Percentiles rank a stretch among this genome's conserved stretches.
Conservation (phyloP, 2,329 filamentous ascomycete species). For the Aureobasidium sp. region DNA sequence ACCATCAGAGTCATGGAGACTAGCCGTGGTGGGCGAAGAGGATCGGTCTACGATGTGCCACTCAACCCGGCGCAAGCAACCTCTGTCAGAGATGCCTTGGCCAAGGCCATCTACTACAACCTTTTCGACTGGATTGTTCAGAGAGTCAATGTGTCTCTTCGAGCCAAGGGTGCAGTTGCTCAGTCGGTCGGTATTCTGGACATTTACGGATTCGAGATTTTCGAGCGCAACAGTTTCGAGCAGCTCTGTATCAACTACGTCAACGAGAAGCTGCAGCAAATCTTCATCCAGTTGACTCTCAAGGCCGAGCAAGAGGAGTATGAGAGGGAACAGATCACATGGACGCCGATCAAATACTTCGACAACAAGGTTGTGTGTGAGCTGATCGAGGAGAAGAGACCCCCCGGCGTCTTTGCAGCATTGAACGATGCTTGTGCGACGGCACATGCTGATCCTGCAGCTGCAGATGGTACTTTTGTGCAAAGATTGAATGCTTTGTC, state of each 20-base stretch:
- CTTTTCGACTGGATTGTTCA: constrained; percentile 98
- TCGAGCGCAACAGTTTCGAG: constrained; percentile 98
- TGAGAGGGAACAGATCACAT: constrained; percentile 88
- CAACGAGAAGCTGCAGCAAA: constrained; percentile 98
- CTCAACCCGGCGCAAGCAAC: constrained; percentile 81
- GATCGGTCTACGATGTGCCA: constrained; percentile 65
- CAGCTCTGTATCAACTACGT: constrained; percentile 99
- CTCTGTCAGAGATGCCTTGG: constrained; percentile 81
- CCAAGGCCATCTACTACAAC: constrained; percentile 96
- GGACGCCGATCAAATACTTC: constrained; percentile 99
- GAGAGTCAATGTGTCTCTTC: constrained; percentile 81
- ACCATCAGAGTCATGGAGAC: constrained; percentile 81
- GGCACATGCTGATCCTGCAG: constrained; percentile 90
- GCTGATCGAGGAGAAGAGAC: constrained; percentile 84
- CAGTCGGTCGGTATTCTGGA: constrained; percentile 95
- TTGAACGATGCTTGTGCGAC: constrained; percentile 97
- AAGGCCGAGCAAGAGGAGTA: constrained; percentile 99
- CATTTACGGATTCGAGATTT: constrained; percentile 99
- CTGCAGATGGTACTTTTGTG: constrained; percentile 93
- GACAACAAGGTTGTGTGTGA: constrained; percentile 99
- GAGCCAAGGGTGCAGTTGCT: constrained; percentile 64
- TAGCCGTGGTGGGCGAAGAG: constrained; percentile 56
- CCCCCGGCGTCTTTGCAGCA: constrained; percentile 87
- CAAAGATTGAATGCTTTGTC: constrained; percentile 85
- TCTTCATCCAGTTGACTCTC: constrained; percentile 94